Conservation (phyloP, 2,329 filamentous ascomycete genomes). For the Ophiostoma sp. region DNA sequence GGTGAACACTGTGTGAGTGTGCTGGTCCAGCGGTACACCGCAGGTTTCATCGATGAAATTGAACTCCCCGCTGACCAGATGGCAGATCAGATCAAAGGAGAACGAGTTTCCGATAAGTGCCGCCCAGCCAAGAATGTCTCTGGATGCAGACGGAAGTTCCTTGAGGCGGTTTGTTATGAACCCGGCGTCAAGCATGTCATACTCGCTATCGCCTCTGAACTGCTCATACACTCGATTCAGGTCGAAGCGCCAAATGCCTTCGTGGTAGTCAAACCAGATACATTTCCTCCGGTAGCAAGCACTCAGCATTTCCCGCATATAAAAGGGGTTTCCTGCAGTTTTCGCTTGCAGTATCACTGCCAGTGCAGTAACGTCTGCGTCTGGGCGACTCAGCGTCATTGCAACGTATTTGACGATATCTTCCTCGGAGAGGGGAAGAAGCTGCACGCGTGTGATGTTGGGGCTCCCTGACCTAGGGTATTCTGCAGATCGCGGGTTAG, state of each 20-base stretch:
- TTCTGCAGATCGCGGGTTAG: neutral
- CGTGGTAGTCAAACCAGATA: conserved; percentile 85
- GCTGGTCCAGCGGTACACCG: conserved; percentile 29
- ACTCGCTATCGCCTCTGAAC: conserved; percentile 72
- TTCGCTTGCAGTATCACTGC: conserved; percentile 84
- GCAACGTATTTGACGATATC: conserved; percentile 80
- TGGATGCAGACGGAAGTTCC: conserved; percentile 68
- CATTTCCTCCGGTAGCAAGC: conserved; percentile 80
- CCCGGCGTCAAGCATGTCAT: conserved; percentile 72
- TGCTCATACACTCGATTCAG: conserved; percentile 80
- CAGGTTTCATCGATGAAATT: conserved; percentile 48
- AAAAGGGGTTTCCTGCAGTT: conserved; percentile 82
- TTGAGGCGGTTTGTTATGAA: conserved; percentile 74
- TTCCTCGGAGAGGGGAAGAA: conserved; percentile 68
- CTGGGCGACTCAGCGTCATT: conserved; percentile 67
- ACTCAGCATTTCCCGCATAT: conserved; percentile 84
- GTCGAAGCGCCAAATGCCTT: conserved; percentile 77
- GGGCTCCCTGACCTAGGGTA: conserved; percentile 36
- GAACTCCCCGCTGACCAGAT: conserved; percentile 70
- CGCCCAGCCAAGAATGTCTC: conserved; percentile 79
- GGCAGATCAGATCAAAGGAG: conserved; percentile 74
- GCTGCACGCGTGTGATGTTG: conserved; percentile 61
- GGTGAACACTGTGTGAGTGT: conserved; percentile 46
- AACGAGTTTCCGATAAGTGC: conserved; percentile 76
- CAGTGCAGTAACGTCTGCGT: conserved; percentile 68